A percentile compares a stretch with the other conserved stretches of the same genome.
Conservation (phyloP, 1,139 yeast genomes). For the Scheffersomyces segobiensis region DNA sequence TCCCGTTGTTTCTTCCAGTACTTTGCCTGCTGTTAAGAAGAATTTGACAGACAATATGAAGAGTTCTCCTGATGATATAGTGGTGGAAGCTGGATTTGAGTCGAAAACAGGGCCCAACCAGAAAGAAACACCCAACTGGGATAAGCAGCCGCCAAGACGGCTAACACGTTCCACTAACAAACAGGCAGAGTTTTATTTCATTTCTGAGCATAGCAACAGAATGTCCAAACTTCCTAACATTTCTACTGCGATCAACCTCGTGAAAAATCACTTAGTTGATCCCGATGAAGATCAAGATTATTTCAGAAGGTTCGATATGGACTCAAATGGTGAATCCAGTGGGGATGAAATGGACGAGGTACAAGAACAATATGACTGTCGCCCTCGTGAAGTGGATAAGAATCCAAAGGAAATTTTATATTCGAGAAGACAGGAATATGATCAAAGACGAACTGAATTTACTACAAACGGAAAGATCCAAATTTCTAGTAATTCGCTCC, state of each 20-base stretch:
- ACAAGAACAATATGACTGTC: not conserved
- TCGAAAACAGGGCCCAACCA: not conserved
- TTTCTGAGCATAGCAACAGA: not conserved
- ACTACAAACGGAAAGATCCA: not conserved
- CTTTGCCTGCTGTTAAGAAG: not conserved
- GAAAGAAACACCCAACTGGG: not conserved
- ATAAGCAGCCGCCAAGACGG: not conserved
- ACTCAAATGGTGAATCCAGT: not conserved
- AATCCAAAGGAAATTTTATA: not conserved
- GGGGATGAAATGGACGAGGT: not conserved
- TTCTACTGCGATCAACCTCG: not conserved
- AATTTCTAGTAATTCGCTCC: not conserved
- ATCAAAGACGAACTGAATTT: not conserved
- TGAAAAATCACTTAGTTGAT: not conserved
- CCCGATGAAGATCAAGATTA: not conserved
- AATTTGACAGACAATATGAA: no score
- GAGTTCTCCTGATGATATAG: no score
- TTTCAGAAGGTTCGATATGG: not conserved
- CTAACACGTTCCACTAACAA: not conserved
- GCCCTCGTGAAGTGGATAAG: not conserved
- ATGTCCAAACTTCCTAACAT: not conserved
- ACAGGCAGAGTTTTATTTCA: not conserved
- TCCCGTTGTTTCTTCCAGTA: not conserved
- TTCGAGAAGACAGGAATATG: not conserved
- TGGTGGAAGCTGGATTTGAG: no score